Conservation (phyloP, 192 early-diverging fungal genomes). For the Rhizophagus clarus region DNA sequence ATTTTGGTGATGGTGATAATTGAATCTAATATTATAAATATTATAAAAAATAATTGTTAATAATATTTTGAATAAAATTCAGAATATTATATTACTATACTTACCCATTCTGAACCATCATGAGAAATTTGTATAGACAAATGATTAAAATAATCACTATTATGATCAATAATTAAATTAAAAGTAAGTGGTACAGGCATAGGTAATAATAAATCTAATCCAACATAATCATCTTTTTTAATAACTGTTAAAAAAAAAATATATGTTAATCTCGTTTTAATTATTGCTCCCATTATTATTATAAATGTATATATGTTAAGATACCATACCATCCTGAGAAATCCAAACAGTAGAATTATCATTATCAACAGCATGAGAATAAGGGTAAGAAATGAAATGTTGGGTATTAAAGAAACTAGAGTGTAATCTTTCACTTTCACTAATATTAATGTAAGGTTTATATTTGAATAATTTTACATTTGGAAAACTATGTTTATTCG, state of each 20-base stretch:
- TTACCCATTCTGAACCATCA: conserved; percentile 47
- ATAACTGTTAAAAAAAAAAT: conserved; percentile 40
- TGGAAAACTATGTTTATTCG: conserved; percentile 54
- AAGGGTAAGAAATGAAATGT: conserved; percentile 41
- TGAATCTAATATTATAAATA: conserved; percentile 5
- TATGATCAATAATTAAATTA: conserved; percentile 21
- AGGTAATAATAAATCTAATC: conserved; percentile 54
- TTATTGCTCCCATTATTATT: neutral
- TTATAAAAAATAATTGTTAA: neutral
- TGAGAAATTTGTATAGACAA: conserved; percentile 39
- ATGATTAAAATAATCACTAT: conserved; percentile 29
- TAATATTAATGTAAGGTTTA: conserved; percentile 51
- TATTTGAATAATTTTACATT: conserved; percentile 50
- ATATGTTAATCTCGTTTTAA: neutral
- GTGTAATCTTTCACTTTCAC: conserved; percentile 48
- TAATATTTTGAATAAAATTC: neutral
- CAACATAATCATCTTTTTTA: conserved; percentile 53
- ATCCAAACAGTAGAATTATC: conserved; percentile 53
- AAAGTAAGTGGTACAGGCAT: conserved; percentile 34
- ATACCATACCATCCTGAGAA: conserved; percentile 35
- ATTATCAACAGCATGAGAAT: conserved; percentile 54
- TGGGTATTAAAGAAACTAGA: conserved; percentile 44
- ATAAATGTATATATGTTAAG: neutral
- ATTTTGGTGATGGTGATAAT: conserved; percentile 12
- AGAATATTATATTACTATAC: neutral